Evolutionary conservation across 1,284 basidiomycete species (phyloP).

Genomic region (Rhodotorula sp.): DNA sequence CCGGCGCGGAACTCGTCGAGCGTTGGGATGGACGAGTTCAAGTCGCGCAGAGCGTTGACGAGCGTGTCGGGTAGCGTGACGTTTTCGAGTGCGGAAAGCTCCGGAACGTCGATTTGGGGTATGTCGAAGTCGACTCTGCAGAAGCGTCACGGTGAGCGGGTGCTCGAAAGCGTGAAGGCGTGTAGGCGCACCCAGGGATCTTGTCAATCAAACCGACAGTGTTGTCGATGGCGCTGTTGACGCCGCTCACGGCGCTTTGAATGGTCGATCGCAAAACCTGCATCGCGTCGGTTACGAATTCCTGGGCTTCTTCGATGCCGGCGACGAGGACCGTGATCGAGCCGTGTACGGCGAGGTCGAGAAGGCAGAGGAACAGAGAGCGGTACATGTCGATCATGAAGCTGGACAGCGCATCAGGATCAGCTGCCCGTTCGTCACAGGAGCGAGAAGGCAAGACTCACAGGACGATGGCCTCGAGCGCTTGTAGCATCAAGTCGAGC

Average conservation of each 20-base stretch:
- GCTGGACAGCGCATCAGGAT: constrained; percentile 10
- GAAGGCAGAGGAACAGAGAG: constrained; percentile 85
- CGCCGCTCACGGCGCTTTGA: constrained; percentile 66
- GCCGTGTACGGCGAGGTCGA: constrained; percentile 84
- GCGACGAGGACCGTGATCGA: constrained; percentile 74
- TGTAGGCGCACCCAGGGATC: constrained; percentile 49
- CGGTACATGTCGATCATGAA: constrained; percentile 91
- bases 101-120: constrained; percentile 71
- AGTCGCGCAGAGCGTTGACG: constrained; percentile 65
- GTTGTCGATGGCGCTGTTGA: constrained; percentile 68
- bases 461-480: constrained; percentile 79
- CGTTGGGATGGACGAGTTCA: constrained; percentile 80
- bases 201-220: constrained; percentile 70
- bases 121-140: constrained; percentile 60
- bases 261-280: constrained; percentile 65
- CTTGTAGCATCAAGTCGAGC: constrained; percentile 43
- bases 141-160: constrained; percentile 49
- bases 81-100: constrained; percentile 70
- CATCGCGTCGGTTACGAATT: constrained; percentile 65
- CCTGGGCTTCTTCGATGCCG: constrained; percentile 69
- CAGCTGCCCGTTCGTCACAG: constrained; percentile 13
- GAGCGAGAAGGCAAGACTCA: constrained; percentile 1
- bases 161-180: not conserved
- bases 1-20: constrained; percentile 71
- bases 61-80: constrained; percentile 80